Base-by-base conservation (phyloP, 1,284 basidiomycete genomes). In the Tilletia indica region DNA sequence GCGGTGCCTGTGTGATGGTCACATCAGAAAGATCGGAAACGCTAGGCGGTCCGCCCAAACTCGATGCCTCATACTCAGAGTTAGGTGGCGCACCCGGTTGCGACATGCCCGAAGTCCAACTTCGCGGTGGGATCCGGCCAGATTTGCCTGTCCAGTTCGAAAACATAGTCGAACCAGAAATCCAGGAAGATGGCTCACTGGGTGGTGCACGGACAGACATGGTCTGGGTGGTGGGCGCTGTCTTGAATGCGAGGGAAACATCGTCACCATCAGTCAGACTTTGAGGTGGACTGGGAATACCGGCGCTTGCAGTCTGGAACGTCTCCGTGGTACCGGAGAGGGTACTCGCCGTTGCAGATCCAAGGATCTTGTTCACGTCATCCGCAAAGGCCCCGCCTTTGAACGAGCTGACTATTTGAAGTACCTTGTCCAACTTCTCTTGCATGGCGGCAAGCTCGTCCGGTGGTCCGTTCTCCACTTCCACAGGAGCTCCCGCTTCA, bases 391-490 rank as follows among this genome's bases (percentile, higher is more conserved):
- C 34, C 5, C 34, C 61, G 38, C 61, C 61, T 64, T 42, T 11
- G 16, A 77, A 73, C 42, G 74, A 72, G 70, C 74, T 74, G 11
- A 81, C 77, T 4, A 81, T 64, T n/a, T 76, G 71, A 19, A 80
- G 74, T 47, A 81, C 76, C 31, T 69, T 70, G 61, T 80, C 80
- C 31, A 81, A 71, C 71, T 79, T 80, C 69, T 75, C 73, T 61
- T 80, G 77, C 77, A 81, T 77, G 3, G 77, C 74, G 14, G 75
- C 75, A 19, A 80, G 72, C 61, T 78, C 78, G 11, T 74, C 71
- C 9, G 6, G 42, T 14, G 42, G 6, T 8, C 9, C 14, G 68
- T 31, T 74, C 73, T 6, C 72, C 61, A 31, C 56, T 25, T 34
- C 34, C 38, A 42, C 61, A 36, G 64, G 8, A 3, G 19, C 49